Percentiles rank a stretch among this genome's conserved stretches.
These are phyloP conservation scores for Yamadazyma pseudoaaseri DNA, from an alignment of 1,139 yeast species.

Conservation along the genomic window DNA sequence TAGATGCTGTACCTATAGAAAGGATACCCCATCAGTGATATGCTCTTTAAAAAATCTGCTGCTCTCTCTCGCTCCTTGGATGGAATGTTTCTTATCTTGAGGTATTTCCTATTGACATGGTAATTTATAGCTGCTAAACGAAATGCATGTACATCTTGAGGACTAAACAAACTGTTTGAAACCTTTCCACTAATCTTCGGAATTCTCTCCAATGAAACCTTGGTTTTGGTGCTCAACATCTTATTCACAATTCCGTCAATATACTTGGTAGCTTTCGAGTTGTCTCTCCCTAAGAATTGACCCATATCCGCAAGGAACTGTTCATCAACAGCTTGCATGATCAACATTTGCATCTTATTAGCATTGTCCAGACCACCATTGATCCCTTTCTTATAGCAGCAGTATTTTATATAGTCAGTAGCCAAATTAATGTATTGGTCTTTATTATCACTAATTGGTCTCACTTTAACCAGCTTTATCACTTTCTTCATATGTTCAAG, in stretches of 20 bases:
- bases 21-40: slow-evolving; percentile 8
- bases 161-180: not conserved
- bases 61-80: not conserved
- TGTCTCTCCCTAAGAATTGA: not conserved
- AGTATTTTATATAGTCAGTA: slow-evolving; percentile 3
- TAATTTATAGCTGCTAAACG: slow-evolving; percentile 5
- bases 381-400: slow-evolving; percentile 1
- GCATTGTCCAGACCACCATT: not conserved
- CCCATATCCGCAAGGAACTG: not conserved
- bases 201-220: not conserved
- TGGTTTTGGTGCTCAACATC: not conserved
- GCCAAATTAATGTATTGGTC: not conserved
- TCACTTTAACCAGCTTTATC: not conserved
- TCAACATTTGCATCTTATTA: slow-evolving; percentile 2
- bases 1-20: slow-evolving; percentile 7
- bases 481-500: slow-evolving; percentile 2
- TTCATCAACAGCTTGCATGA: slow-evolving; percentile 1
- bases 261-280: not conserved
- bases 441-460: not conserved
- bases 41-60: slow-evolving; percentile 3
- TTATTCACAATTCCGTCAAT: not conserved
- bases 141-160: not conserved
- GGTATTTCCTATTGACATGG: slow-evolving; percentile 4
- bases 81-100: slow-evolving; percentile 1
- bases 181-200: not conserved